Percentiles rank a stretch among this genome's conserved stretches.
Conservation (phyloP, 331 rosid species). For the Cucumis variabilis region DNA sequence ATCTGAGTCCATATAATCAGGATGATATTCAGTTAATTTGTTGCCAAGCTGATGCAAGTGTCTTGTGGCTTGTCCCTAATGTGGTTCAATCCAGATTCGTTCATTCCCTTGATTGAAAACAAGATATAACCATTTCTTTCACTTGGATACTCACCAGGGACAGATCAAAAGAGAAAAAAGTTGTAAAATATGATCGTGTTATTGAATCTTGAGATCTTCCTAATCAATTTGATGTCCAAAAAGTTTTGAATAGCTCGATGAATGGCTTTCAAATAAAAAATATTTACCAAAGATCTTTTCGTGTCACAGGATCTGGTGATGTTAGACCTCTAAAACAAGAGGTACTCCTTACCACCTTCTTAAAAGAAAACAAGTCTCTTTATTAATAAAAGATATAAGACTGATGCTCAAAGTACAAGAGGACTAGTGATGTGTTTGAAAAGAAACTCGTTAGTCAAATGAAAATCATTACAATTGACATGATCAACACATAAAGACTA, state of each 20-base stretch:
- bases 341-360: conserved; percentile 47
- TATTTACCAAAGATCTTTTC: conserved; percentile 76
- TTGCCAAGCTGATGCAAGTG: conserved; percentile 97
- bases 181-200: conserved; percentile 57
- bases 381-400: too few species aligned
- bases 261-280: conserved; percentile 74
- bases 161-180: conserved; percentile 93
- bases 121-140: conserved; percentile 65
- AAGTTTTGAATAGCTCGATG: conserved; percentile 83
- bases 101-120: conserved; percentile 72
- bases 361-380: too few species aligned
- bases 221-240: conserved; percentile 65
- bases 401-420: too few species aligned
- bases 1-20: conserved; percentile 71
- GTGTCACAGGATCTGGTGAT: conserved; percentile 94
- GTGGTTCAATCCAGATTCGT: conserved; percentile 74
- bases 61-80: conserved; percentile 86
- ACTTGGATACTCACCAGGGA: conserved; percentile 83
- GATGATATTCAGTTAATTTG: conserved; percentile 92
- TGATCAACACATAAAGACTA: too few species aligned
- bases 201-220: conserved; percentile 68
- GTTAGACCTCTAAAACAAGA: conserved; percentile 70
- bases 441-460: too few species aligned
- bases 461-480: too few species aligned
- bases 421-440: too few species aligned